Base-by-base conservation (phyloP, 495 filamentous ascomycete species). In the Aspergillus steynii region DNA sequence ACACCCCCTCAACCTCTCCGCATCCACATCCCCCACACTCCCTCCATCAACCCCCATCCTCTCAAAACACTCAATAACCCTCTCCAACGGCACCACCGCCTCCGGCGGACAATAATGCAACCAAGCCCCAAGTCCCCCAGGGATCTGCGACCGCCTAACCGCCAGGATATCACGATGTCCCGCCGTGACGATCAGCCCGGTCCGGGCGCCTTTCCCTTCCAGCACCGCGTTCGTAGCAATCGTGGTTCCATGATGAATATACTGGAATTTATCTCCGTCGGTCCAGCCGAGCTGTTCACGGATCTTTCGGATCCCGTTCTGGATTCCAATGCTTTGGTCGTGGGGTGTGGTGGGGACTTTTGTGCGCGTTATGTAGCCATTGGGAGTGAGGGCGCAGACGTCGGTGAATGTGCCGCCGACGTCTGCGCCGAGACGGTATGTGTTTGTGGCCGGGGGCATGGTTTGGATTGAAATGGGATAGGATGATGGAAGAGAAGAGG, bases 341-440 rank as follows among this genome's bases (percentile, higher is more conserved):
- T 69, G 60, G 37, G 72, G 71, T 4, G 79, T 82, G 4, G 79
- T 80, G n/a, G 76, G 80, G 2, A 81, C 76, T 55, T 83, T 83
- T 5, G 80, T 75, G 8, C 80, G 69, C 7, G 76, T 72, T 0
- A 69, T 72, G 8, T 74, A 61, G 3, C 78, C 75, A 10, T 73
- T 58, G 6, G 79, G 79, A 5, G 75, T 73, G 63, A 83, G 71
- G 14, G 76, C 75, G 51, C 71, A 77, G 3, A 82, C 71, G 53
- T 83, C 80, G 2, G 80, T 83, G 67, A 83, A 83, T 20, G 80
- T 83, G 50, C 80, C 76, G 20, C 75, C 77, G 5, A 80, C 74
- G 50, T 80, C 77, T 6, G 75, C 74, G 8, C 77, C 77, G 4
- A 80, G 74, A 29, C 46, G 61, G 31, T 58, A 63, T 0, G 52